phyloP scores from a whole-genome alignment of 805 yeast genomes.

The Candida jianshihensis region DNA sequence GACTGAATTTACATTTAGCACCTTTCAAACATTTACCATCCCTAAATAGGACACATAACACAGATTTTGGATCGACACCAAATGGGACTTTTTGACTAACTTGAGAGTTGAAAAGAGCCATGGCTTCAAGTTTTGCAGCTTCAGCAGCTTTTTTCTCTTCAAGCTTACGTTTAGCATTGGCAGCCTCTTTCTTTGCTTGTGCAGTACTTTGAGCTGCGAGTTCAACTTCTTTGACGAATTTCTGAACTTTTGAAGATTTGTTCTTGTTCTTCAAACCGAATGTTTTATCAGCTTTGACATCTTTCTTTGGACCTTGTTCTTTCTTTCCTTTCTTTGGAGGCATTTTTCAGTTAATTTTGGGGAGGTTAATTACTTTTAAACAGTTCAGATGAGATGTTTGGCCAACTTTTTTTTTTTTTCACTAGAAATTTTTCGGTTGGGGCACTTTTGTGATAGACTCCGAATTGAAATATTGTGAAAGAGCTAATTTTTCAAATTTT shows the following conservation, averaged over 20 bases:
- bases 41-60: constrained; percentile 85
- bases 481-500: too few species aligned
- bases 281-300: constrained; percentile 75
- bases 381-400: neutral
- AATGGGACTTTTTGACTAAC: constrained; percentile 86
- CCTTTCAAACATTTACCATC: constrained; percentile 82
- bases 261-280: constrained; percentile 95
- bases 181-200: constrained; percentile 66
- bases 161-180: constrained; percentile 56
- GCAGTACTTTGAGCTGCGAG: constrained; percentile 43
- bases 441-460: neutral
- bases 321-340: constrained; percentile 62
- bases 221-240: constrained; percentile 60
- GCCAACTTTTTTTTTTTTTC: neutral
- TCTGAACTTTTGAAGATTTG: constrained; percentile 86
- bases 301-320: constrained; percentile 39
- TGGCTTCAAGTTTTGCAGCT: constrained; percentile 81
- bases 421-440: neutral
- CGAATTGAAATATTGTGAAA: too few species aligned
- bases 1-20: constrained; percentile 82
- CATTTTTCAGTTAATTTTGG: neutral
- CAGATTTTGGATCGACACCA: constrained; percentile 95
- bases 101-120: constrained; percentile 60
- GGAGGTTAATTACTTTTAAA: neutral
- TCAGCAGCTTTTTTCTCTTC: constrained; percentile 90